A percentile compares a stretch with the other conserved stretches of the same genome.
Evolutionary conservation across 768 basidiomycete genomes (phyloP).

Genomic region (Collybia sp.): DNA sequence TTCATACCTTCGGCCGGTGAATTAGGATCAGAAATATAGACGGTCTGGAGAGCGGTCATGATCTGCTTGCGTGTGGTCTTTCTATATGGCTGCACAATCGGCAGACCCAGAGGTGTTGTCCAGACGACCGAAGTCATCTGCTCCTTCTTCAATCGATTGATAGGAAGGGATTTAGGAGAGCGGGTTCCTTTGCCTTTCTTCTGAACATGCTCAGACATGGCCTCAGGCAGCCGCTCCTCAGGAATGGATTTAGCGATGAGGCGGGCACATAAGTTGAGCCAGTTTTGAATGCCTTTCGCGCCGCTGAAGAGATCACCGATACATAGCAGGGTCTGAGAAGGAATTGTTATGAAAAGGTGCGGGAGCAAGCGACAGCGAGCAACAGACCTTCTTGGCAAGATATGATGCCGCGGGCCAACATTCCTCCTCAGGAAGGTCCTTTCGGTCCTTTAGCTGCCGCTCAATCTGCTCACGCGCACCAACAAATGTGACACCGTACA

Average conservation of each 20-base stretch:
- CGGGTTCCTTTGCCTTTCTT: conserved; percentile 5
- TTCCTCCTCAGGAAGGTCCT: conserved; percentile 67
- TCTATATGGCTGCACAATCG: conserved; percentile 95
- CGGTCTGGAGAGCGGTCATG: conserved; percentile 77
- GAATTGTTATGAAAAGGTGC: conserved; percentile 1
- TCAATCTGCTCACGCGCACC: conserved; percentile 96
- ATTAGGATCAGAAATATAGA: conserved; percentile 88
- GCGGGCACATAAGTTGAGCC: conserved; percentile 81
- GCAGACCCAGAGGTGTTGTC: conserved; percentile 94
- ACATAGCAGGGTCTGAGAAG: conserved; percentile 55
- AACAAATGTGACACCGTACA: conserved; percentile 95
- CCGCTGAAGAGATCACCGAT: conserved; percentile 95
- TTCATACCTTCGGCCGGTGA: conserved; percentile 57
- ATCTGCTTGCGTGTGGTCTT: conserved; percentile 80
- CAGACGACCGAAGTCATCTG: conserved; percentile 96
- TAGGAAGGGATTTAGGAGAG: conserved; percentile 14
- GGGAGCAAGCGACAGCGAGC: neutral
- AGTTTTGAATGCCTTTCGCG: conserved; percentile 86
- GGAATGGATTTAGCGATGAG: conserved; percentile 88
- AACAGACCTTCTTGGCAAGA: conserved; percentile 65
- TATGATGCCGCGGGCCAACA: conserved; percentile 75
- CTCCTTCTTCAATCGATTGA: conserved; percentile 61
- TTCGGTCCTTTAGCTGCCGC: conserved; percentile 74
- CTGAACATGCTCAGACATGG: conserved; percentile 22
- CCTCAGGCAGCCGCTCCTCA: conserved; percentile 52